Evolutionary conservation across 208 protist species (phyloP).

Genomic region (Strigomonas culicis): DNA sequence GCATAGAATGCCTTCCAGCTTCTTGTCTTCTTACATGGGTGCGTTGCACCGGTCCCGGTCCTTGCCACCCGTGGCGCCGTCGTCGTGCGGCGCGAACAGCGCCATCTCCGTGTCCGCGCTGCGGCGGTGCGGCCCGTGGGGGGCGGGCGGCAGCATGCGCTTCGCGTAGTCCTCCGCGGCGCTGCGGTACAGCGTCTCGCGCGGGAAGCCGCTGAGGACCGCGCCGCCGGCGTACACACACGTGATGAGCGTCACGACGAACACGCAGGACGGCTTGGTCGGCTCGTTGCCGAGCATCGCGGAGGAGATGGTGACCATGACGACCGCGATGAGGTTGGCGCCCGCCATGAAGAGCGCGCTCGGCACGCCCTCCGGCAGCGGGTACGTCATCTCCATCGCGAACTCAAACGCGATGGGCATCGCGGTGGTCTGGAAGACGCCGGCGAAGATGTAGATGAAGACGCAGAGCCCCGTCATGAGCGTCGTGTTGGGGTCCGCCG

Average conservation of each 20-base stretch:
- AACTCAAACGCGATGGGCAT: conserved; percentile 72
- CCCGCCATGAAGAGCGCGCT: conserved; percentile 65
- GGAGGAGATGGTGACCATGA: conserved; percentile 47
- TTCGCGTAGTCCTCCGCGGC: conserved; percentile 34
- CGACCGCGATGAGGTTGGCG: conserved; percentile 54
- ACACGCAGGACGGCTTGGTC: conserved; percentile 21
- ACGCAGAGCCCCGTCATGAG: conserved; percentile 31
- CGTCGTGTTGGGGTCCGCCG: conserved; percentile 26
- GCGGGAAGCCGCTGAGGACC: conserved; percentile 36
- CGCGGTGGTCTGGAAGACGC: conserved; percentile 69
- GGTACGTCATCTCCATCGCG: conserved; percentile 73
- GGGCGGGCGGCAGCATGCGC: too few species aligned
- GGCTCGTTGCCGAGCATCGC: conserved; percentile 51
- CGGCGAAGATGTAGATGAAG: conserved; percentile 57
- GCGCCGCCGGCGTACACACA: conserved; percentile 35
- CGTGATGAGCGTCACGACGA: conserved; percentile 51
- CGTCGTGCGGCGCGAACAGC: too few species aligned
- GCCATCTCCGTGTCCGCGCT: too few species aligned
- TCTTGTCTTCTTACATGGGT: too few species aligned
- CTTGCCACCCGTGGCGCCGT: too few species aligned
- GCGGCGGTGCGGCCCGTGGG: too few species aligned
- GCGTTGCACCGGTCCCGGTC: too few species aligned
- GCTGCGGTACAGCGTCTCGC: conserved; percentile 44
- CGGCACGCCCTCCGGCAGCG: conserved; percentile 53
- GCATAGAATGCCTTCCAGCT: too few species aligned